A percentile compares a stretch with the other conserved stretches of the same genome.
These are phyloP conservation scores for Liriodendron chinense DNA, from an alignment of 164 flowering plant genomes.

Conservation along the genomic window DNA sequence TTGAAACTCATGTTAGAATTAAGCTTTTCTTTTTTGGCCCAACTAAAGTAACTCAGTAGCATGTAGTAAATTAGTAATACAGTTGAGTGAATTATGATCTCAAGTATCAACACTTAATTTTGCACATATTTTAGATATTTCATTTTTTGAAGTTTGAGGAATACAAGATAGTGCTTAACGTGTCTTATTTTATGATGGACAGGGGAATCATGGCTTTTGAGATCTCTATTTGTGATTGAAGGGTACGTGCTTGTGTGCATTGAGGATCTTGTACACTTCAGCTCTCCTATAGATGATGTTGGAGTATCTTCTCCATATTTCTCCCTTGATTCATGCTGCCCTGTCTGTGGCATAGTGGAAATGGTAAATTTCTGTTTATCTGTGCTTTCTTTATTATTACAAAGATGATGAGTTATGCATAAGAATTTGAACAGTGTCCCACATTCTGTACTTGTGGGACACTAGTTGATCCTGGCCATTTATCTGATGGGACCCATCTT, in stretches of 20 bases:
- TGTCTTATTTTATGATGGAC: conserved; percentile 14
- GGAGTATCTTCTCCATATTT: conserved; percentile 40
- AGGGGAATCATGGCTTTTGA: conserved; percentile 56
- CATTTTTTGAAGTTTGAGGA: background rate
- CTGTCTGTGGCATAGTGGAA: conserved; percentile 48
- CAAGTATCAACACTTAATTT: background rate
- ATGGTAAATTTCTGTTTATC: conserved; percentile 46
- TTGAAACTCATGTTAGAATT: background rate
- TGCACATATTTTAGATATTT: background rate
- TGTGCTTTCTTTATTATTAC: background rate
- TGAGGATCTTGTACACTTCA: conserved; percentile 57
- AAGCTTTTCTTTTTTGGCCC: background rate
- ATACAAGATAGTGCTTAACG: conserved; percentile 3
- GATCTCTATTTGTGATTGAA: conserved; percentile 63
- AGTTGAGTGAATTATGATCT: background rate
- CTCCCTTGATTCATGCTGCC: conserved; percentile 53
- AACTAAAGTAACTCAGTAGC: background rate
- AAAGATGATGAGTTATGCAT: too few relatives aligned
- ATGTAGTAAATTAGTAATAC: background rate
- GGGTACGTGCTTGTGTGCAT: conserved; percentile 53
- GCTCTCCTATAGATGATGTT: conserved; percentile 22
- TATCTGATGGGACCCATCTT: too few relatives aligned
- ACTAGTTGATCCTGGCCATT: too few relatives aligned
- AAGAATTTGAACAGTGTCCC: too few relatives aligned
- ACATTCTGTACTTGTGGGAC: too few relatives aligned